phyloP scores from a whole-genome alignment of 2,329 filamentous ascomycete genomes.

The Fusarium nygamai region DNA sequence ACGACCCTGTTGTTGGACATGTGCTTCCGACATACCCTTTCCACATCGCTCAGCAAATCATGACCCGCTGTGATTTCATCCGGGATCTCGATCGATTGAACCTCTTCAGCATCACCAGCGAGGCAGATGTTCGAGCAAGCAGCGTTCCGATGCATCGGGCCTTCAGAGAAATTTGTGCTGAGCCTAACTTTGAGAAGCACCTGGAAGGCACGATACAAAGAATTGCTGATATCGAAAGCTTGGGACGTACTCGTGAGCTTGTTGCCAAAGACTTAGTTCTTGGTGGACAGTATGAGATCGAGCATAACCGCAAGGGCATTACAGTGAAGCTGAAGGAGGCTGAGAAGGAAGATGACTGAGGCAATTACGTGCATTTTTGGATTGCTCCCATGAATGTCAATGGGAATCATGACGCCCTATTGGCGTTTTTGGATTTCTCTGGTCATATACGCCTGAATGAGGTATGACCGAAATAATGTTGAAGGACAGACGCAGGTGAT shows the following conservation, averaged over 20 bases:
- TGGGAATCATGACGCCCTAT: constrained; percentile 6
- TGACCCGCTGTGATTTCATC: constrained; percentile 96
- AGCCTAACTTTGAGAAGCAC: constrained; percentile 82
- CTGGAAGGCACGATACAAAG: constrained; percentile 84
- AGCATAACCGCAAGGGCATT: constrained; percentile 52
- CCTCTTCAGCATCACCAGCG: constrained; percentile 91
- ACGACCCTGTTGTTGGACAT: constrained; percentile 74
- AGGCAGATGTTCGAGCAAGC: constrained; percentile 88
- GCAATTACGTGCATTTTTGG: neutral
- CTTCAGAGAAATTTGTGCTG: constrained; percentile 82
- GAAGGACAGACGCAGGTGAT: constrained; percentile 15
- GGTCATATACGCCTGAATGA: neutral
- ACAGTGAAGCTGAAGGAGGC: constrained; percentile 57
- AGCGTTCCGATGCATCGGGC: constrained; percentile 96
- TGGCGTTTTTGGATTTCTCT: neutral
- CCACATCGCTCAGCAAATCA: constrained; percentile 87
- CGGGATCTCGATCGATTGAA: constrained; percentile 92
- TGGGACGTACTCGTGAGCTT: constrained; percentile 92
- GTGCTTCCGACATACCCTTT: constrained; percentile 83
- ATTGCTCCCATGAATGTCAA: neutral
- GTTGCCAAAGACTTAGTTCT: constrained; percentile 95
- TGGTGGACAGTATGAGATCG: constrained; percentile 80
- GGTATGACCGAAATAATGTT: neutral
- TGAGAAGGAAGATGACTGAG: constrained; percentile 48
- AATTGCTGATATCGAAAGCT: constrained; percentile 91